These are phyloP conservation scores for Phytophthora pistaciae DNA, from an alignment of 352 stramenopile species.

Conservation along the genomic window DNA sequence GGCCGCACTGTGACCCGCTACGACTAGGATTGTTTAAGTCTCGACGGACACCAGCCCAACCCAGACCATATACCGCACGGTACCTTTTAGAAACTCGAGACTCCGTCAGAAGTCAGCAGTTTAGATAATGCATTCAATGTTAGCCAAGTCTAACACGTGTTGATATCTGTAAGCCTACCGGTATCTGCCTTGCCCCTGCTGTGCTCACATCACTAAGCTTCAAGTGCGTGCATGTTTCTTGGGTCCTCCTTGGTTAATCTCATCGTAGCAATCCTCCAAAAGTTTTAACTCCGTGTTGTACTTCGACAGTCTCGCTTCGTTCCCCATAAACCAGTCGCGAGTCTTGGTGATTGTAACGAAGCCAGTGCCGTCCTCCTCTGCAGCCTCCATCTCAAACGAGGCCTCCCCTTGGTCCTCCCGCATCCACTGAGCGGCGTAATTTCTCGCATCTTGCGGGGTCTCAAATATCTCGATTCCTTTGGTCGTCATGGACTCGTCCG, in stretches of 20 bases:
- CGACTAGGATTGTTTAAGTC: no score
- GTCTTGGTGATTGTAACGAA: background rate
- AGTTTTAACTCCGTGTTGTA: background rate
- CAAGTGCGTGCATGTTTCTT: background rate
- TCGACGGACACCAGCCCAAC: no score
- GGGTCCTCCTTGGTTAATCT: background rate
- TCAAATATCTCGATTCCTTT: conserved; percentile 1
- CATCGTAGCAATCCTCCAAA: background rate
- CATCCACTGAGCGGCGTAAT: conserved; percentile 7
- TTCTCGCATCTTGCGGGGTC: conserved; percentile 1
- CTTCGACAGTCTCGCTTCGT: background rate
- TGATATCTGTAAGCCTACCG: no score
- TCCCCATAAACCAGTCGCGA: background rate
- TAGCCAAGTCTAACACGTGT: no score
- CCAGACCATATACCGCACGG: no score
- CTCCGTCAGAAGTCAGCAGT: no score
- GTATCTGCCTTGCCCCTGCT: no score
- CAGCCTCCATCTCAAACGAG: background rate
- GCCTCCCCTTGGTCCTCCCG: background rate
- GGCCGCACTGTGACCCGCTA: no score
- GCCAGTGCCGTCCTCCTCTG: background rate
- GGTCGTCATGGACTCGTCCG: conserved; percentile 13
- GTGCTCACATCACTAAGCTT: background rate
- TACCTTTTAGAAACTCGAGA: no score
- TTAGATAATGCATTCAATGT: no score